phyloP scores from a whole-genome alignment of 208 protist species.

The Leptomonas seymouri region DNA sequence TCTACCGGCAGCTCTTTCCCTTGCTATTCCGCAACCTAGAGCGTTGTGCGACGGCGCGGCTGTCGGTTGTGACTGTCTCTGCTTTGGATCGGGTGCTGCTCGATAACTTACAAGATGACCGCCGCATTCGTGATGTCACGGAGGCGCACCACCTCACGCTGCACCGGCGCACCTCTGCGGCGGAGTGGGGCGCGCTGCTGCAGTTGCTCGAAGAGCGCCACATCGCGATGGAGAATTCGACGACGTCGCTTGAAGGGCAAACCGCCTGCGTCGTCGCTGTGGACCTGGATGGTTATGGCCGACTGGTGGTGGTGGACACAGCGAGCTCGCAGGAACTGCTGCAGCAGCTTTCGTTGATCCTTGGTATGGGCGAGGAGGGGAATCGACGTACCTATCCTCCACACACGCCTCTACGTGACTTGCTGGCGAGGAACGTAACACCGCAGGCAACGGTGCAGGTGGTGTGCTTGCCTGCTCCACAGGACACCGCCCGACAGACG shows the following conservation, averaged over 20 bases:
- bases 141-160: conserved; percentile 39
- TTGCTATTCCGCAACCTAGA: conserved; percentile 57
- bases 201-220: conserved; percentile 48
- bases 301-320: conserved; percentile 55
- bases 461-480: conserved; percentile 54
- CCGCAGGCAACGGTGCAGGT: conserved; percentile 54
- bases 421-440: conserved; percentile 37
- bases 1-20: conserved; percentile 56
- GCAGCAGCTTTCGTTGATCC: conserved; percentile 54
- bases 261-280: conserved; percentile 65
- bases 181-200: conserved; percentile 58
- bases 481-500: conserved; percentile 35
- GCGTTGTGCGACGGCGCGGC: conserved; percentile 31
- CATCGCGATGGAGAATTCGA: conserved; percentile 25
- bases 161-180: conserved; percentile 31
- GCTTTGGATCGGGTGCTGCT: conserved; percentile 47
- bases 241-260: conserved; percentile 40
- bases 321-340: conserved; percentile 60
- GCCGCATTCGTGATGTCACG: conserved; percentile 34
- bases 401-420: conserved; percentile 38
- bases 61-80: conserved; percentile 56
- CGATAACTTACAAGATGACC: conserved; percentile 49
- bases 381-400: conserved; percentile 47
- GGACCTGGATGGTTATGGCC: conserved; percentile 56
- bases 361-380: conserved; percentile 41